Conservation (phyloP, 1,139 yeast species). For the Casaregolazyma suthepensis region DNA sequence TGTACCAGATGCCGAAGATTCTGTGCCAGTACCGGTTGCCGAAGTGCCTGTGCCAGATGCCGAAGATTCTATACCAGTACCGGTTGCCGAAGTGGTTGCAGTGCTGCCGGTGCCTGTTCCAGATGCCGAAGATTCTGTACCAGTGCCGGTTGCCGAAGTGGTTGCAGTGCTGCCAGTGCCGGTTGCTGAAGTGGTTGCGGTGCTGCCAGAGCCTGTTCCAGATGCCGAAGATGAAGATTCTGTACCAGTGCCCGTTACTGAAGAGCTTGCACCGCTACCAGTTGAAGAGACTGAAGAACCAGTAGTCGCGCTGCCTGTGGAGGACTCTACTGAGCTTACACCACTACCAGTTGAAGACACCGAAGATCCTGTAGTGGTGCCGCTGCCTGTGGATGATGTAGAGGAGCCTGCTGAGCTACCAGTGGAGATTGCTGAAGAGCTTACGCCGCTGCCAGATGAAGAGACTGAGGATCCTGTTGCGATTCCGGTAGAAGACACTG, state of each 20-base stretch:
- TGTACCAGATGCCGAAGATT: too few relatives aligned
- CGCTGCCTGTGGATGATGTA: not conserved
- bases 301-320: not conserved
- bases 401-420: not conserved
- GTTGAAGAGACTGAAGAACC: slow-evolving; percentile 1
- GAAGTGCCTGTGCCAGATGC: too few relatives aligned
- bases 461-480: not conserved
- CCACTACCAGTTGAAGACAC: not conserved
- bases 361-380: not conserved
- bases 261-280: not conserved
- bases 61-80: too few relatives aligned
- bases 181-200: not conserved
- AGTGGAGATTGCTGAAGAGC: not conserved
- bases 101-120: too few relatives aligned
- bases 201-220: not conserved
- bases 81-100: too few relatives aligned
- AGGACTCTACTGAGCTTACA: not conserved
- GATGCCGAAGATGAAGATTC: not conserved
- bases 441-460: not conserved
- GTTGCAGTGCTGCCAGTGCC: too few relatives aligned
- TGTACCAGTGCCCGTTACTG: not conserved
- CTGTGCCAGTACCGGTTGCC: too few relatives aligned
- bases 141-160: too few relatives aligned
- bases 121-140: too few relatives aligned
- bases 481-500: not conserved